Evolutionary conservation across 768 basidiomycete species (phyloP), one percentile per base, ranked within the genome.

Genomic region (Tylopilus intermedius): DNA sequence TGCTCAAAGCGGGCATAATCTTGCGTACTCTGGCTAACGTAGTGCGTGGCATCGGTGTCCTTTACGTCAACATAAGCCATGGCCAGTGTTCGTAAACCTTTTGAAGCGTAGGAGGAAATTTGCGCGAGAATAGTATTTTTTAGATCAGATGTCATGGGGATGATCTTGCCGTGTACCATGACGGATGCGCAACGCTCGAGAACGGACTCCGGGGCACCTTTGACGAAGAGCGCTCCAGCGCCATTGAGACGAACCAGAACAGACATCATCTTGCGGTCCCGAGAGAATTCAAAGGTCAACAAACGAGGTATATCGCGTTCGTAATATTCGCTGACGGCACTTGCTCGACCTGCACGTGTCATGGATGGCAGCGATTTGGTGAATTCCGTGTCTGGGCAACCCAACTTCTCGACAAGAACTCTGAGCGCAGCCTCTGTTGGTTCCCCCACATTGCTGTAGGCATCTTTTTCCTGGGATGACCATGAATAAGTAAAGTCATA

Each of bases 201-300:
- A 37, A 99, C 86, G 22, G 90, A 88, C 73, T 99, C 95, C 7
- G 95, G 95, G 3, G 95, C 95, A 35, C 95, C 95, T 70, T 98
- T 98, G 68, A 88, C 93, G 66, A 94, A 88, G 5, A 98, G 77
- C 8, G 88, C 79, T n/a, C 90, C 89, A 5, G 70, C 71, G 2
- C 79, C 79, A 51, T 83, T 80, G 50, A 83, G 77, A 55, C 74
- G 80, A 37, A 91, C 89, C 47, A 98, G 82, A 47, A 97, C 94
- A 21, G 95, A 96, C 95, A 98, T 98, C 84, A 94, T 95, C 74
- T 97, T 99, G 65, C 95, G 88, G 71, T 98, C 95, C 18, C 95
- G 85, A 21, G 94, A 91, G 72, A 99, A 98, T 70, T 99, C 95
- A 69, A 99, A 95, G 8, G 94, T 99, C 61, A 96, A 74, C 13